These are phyloP conservation scores for Cicer judaicum DNA, from an alignment of 306 rosid species.

Conservation along the genomic window DNA sequence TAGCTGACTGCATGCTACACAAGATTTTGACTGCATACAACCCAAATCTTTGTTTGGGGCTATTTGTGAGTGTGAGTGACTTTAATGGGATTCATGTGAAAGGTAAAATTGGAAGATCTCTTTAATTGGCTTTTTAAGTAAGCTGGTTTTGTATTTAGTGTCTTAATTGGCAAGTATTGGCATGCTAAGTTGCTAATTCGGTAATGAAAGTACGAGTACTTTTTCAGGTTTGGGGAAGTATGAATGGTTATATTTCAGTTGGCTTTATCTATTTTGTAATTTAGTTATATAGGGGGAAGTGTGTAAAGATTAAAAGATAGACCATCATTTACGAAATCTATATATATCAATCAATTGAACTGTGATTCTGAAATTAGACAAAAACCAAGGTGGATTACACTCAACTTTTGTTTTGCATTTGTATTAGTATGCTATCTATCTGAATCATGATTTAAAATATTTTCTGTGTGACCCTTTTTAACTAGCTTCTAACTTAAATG, in stretches of 20 bases:
- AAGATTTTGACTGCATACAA: too few species aligned
- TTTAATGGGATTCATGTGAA: constrained; percentile 46
- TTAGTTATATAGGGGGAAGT: constrained; percentile 15
- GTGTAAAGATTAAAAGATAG: constrained; percentile 3
- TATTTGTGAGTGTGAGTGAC: constrained; percentile 28
- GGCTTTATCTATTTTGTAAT: constrained; percentile 35
- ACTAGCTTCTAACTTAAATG: background rate
- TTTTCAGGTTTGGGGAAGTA: constrained; percentile 37
- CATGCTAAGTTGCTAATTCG: constrained; percentile 33
- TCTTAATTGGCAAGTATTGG: constrained; percentile 43
- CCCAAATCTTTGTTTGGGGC: constrained; percentile 9
- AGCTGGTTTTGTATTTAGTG: constrained; percentile 39
- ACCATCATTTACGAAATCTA: constrained; percentile 16
- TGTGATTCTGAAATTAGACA: constrained; percentile 25
- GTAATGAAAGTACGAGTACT: constrained; percentile 45
- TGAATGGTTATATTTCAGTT: constrained; percentile 27
- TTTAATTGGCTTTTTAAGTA: constrained; percentile 45
- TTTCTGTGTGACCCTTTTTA: background rate
- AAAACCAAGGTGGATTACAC: constrained; percentile 18
- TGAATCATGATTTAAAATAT: background rate
- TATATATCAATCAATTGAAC: constrained; percentile 18
- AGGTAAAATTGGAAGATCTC: constrained; percentile 28
- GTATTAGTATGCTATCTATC: background rate
- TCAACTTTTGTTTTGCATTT: constrained; percentile 12
- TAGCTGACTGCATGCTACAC: too few species aligned